These are phyloP conservation scores for Diplodia mutila DNA, from an alignment of 2,329 filamentous ascomycete genomes.

Conservation along the genomic window DNA sequence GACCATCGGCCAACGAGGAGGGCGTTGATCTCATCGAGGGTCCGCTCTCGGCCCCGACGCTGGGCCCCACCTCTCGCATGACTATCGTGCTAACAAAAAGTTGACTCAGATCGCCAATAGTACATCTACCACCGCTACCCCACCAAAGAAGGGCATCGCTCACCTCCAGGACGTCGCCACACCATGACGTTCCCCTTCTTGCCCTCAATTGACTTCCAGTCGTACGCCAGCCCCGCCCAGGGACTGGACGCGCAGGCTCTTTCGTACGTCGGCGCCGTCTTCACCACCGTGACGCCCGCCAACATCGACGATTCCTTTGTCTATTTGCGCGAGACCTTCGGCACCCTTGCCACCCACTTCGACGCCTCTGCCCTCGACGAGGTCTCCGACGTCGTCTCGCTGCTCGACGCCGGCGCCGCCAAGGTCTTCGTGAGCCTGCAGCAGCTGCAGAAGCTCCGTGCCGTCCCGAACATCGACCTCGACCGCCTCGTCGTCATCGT, in stretches of 20 bases:
- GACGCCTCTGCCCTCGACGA: slow-evolving; percentile 73
- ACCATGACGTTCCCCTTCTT: slow-evolving; percentile 52
- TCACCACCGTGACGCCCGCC: slow-evolving; percentile 56
- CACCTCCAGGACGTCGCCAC: slow-evolving; percentile 20
- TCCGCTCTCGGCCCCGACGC: neutral
- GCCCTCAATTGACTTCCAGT: slow-evolving; percentile 53
- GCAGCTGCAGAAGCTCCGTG: slow-evolving; percentile 63
- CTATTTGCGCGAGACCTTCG: slow-evolving; percentile 62
- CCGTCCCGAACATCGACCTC: slow-evolving; percentile 56
- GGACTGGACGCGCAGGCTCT: slow-evolving; percentile 57
- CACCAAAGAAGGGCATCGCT: neutral
- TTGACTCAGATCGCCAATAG: neutral
- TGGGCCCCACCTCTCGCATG: slow-evolving; percentile 6
- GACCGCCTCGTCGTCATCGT: slow-evolving; percentile 62
- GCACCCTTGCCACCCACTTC: slow-evolving; percentile 67
- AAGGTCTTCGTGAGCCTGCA: slow-evolving; percentile 79
- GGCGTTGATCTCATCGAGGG: slow-evolving; percentile 2
- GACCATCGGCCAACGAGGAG: neutral
- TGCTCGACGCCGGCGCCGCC: slow-evolving; percentile 83
- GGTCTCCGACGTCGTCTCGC: slow-evolving; percentile 72
- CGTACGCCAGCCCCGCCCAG: slow-evolving; percentile 48
- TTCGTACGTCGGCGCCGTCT: slow-evolving; percentile 62
- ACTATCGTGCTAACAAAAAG: neutral
- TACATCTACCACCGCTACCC: slow-evolving; percentile 12
- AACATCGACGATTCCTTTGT: slow-evolving; percentile 52